A percentile compares a stretch with the other conserved stretches of the same genome.
Conservation (phyloP, 2,329 filamentous ascomycete genomes). For the Microdochium trichocladiopsis region DNA sequence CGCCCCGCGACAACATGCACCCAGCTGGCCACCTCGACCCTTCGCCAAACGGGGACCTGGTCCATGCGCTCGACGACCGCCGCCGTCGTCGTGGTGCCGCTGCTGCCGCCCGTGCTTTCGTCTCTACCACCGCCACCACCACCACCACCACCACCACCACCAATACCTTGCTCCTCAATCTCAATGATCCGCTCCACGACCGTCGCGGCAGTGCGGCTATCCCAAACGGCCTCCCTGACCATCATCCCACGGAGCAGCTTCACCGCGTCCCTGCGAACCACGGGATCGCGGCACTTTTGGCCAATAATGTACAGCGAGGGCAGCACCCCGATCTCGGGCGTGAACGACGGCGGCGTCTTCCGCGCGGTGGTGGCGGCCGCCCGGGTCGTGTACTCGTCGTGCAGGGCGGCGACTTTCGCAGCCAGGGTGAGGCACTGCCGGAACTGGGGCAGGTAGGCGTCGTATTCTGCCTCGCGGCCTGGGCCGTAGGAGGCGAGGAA, state of each 20-base stretch:
- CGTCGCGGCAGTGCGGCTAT: conserved; percentile 19
- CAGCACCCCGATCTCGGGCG: conserved; percentile 22
- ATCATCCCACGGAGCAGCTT: conserved; percentile 13
- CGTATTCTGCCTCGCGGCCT: conserved; percentile 20
- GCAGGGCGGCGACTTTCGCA: conserved; percentile 9
- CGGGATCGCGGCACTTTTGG: conserved; percentile 25
- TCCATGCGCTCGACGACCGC: too few species aligned
- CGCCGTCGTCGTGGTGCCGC: too few species aligned
- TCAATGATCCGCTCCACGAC: conserved; percentile 24
- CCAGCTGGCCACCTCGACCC: too few species aligned
- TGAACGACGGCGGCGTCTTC: conserved; percentile 17
- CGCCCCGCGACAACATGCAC: too few species aligned
- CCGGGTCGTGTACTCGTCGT: conserved; percentile 3
- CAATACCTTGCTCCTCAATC: conserved; percentile 20
- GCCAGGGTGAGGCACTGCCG: conserved; percentile 16
- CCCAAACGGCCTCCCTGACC: conserved; percentile 24
- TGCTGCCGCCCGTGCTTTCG: too few species aligned
- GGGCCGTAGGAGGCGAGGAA: conserved; percentile 14
- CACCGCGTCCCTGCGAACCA: conserved; percentile 21
- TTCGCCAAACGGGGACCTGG: too few species aligned
- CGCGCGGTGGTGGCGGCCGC: conserved; percentile 12
- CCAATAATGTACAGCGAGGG: conserved; percentile 26
- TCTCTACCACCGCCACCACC: neutral
- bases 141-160: neutral
- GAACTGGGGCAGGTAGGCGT: conserved; percentile 20